A percentile compares a stretch with the other conserved stretches of the same genome.
Conservation (phyloP, 345 rosid genomes). For the Syzygium oleosum region DNA sequence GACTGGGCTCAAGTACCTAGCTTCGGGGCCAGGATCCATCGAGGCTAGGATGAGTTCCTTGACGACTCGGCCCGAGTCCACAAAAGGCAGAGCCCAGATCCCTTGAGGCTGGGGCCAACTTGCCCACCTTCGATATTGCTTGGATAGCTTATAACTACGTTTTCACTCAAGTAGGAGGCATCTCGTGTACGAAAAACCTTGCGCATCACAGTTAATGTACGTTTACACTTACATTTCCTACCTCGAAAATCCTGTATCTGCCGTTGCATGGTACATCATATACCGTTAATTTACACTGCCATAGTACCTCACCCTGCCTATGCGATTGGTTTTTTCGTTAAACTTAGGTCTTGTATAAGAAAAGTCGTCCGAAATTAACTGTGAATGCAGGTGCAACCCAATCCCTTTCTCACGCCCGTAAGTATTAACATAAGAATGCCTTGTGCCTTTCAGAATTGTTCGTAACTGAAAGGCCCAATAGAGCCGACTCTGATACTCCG, state of each 20-base stretch:
- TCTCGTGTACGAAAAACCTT: neutral
- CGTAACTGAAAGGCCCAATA: neutral
- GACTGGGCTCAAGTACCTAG: accelerated
- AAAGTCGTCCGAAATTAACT: neutral
- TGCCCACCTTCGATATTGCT: neutral
- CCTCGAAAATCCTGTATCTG: neutral
- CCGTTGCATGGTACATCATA: neutral
- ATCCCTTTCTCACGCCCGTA: too few relatives aligned
- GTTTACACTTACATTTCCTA: neutral
- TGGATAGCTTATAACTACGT: neutral
- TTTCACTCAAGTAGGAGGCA: neutral
- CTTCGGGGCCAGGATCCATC: neutral
- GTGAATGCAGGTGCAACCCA: neutral
- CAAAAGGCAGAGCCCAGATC: neutral
- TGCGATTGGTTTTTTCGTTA: neutral
- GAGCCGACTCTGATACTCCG: neutral
- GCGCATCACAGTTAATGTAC: neutral
- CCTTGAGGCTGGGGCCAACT: too few relatives aligned
- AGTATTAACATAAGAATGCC: neutral
- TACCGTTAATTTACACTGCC: neutral
- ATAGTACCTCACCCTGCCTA: neutral
- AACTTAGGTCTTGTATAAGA: neutral
- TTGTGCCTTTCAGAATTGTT: neutral
- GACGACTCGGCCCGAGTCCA: neutral
- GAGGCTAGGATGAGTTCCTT: neutral